Percentiles rank a stretch among this genome's conserved stretches.
These are phyloP conservation scores for Jackrogersella multiformis DNA, from an alignment of 495 filamentous ascomycete genomes.

Conservation along the genomic window DNA sequence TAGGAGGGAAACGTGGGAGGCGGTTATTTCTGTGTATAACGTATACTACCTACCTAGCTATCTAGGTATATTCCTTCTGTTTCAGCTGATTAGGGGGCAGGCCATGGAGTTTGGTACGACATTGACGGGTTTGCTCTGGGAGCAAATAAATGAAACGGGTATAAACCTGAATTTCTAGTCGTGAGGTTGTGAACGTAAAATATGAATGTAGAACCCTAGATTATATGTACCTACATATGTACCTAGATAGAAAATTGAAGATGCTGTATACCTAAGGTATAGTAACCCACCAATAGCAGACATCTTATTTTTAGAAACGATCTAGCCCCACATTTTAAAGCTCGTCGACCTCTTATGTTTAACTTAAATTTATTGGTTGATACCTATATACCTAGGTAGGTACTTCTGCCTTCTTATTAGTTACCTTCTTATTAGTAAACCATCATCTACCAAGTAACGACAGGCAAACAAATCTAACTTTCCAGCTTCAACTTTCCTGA, in stretches of 20 bases:
- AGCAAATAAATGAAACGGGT: conserved; percentile 25
- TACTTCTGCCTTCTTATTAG: too few relatives aligned
- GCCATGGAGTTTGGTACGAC: conserved; percentile 23
- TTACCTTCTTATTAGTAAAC: neutral
- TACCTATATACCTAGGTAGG: neutral
- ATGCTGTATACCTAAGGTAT: neutral
- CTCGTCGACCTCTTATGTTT: neutral
- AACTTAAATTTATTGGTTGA: neutral
- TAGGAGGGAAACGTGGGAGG: conserved; percentile 10
- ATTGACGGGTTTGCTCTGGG: conserved; percentile 27
- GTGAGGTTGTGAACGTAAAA: too few relatives aligned
- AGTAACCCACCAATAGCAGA: neutral
- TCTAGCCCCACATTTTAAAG: neutral
- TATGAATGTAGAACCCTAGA: too few relatives aligned
- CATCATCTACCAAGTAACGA: neutral
- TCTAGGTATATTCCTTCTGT: conserved; percentile 26
- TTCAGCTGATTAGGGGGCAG: conserved; percentile 13
- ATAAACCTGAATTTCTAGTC: neutral
- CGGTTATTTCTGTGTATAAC: conserved; percentile 23
- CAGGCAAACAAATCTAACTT: neutral
- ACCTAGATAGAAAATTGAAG: too few relatives aligned
- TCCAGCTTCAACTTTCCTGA: neutral
- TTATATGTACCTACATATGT: neutral
- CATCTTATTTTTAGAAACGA: neutral
- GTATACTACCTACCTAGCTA: too few relatives aligned